Evolutionary conservation across 768 basidiomycete genomes (phyloP).

Genomic region (Leccinum longicurvipes): DNA sequence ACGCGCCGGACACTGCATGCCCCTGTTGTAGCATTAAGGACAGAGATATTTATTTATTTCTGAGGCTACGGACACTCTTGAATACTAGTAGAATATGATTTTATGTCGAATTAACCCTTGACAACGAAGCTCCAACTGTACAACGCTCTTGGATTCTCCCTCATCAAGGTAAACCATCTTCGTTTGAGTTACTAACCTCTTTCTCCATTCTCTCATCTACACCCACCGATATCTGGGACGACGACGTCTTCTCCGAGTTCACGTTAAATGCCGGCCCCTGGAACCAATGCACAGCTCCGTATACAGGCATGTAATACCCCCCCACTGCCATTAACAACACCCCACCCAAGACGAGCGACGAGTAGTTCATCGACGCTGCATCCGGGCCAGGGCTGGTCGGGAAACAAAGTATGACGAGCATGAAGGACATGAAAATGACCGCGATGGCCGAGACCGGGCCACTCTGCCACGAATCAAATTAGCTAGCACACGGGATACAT

Average conservation of each 20-base stretch:
- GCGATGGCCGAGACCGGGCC: conserved; percentile 49
- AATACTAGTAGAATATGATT: no score
- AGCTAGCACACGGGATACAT: no score
- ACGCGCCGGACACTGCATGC: no score
- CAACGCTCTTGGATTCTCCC: background rate
- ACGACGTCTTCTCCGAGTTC: conserved; percentile 8
- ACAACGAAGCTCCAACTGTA: no score
- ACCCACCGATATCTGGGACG: background rate
- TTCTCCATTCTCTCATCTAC: background rate
- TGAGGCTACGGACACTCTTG: no score
- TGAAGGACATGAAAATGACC: conserved; percentile 62
- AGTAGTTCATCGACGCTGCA: conserved; percentile 63
- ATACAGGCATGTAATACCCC: conserved; percentile 69
- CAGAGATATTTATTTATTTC: no score
- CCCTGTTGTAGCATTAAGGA: no score
- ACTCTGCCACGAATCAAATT: conserved; percentile 36
- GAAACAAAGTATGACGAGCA: conserved; percentile 60
- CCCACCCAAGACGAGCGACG: conserved; percentile 59
- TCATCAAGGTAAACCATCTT: background rate
- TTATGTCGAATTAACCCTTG: no score
- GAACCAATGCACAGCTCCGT: conserved; percentile 71
- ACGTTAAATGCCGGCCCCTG: conserved; percentile 53
- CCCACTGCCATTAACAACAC: conserved; percentile 51
- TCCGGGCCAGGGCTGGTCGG: conserved; percentile 46
- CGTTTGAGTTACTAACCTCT: background rate